A percentile compares a stretch with the other conserved stretches of the same genome.
Evolutionary conservation across 2,329 filamentous ascomycete genomes (phyloP).

Genomic region (Aspergillus sergii): DNA sequence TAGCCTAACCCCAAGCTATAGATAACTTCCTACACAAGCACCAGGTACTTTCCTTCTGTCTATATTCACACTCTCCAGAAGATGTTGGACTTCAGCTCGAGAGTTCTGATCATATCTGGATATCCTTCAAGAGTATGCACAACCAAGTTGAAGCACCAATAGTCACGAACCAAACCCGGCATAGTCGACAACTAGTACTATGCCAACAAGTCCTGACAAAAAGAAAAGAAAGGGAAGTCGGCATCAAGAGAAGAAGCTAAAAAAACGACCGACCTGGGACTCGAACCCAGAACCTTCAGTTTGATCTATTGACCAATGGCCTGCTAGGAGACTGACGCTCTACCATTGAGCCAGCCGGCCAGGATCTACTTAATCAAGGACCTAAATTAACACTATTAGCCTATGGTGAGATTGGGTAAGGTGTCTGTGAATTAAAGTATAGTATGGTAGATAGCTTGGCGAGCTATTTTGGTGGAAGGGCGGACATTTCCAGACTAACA

Average conservation of each 20-base stretch:
- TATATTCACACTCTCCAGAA: neutral
- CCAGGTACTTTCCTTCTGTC: neutral
- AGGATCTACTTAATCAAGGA: neutral
- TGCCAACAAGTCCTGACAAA: too few species aligned
- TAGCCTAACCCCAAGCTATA: neutral
- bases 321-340: neutral
- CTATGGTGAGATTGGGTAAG: rapidly evolving
- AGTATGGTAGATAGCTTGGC: neutral
- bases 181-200: too few species aligned
- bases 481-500: too few species aligned
- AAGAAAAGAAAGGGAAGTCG: neutral
- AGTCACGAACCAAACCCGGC: too few species aligned
- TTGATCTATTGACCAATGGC: neutral
- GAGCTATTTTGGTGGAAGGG: too few species aligned
- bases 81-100: neutral
- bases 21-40: neutral
- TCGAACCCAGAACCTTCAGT: constrained; percentile 2
- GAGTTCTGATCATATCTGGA: neutral
- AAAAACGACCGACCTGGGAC: constrained; percentile 3
- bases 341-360: constrained; percentile 2
- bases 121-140: too few species aligned
- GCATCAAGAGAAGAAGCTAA: neutral
- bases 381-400: neutral
- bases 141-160: neutral
- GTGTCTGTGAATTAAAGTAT: neutral